A percentile compares a stretch with the other conserved stretches of the same genome.
phyloP scores from a whole-genome alignment of 2,329 filamentous ascomycete species.

The Penicillium hesseltinei region DNA sequence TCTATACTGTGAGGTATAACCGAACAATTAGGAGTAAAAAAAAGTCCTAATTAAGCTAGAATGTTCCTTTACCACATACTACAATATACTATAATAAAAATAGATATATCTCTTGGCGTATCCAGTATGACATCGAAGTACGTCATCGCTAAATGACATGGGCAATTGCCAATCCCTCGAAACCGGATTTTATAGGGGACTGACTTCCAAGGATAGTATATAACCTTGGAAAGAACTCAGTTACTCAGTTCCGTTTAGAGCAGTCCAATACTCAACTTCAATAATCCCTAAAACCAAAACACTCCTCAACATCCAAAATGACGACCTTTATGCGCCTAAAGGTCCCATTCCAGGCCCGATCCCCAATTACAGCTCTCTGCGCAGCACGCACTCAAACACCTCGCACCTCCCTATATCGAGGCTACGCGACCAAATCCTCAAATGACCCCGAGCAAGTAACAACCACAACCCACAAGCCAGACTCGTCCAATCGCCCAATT shows the following conservation, averaged over 20 bases:
- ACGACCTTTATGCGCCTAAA: background rate
- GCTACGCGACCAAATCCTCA: constrained; percentile 5
- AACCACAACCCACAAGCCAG: background rate
- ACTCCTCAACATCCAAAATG: background rate
- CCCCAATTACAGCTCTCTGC: background rate
- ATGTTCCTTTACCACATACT: too few species aligned
- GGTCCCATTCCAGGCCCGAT: background rate
- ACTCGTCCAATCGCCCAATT: constrained; percentile 13
- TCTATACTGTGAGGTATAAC: background rate
- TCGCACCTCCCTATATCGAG: background rate
- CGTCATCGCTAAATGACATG: background rate
- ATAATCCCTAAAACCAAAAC: background rate
- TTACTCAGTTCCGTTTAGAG: background rate
- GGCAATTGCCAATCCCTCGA: background rate
- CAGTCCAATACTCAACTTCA: background rate
- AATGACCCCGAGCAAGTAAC: constrained; percentile 1
- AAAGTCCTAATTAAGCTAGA: too few species aligned
- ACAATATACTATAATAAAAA: background rate
- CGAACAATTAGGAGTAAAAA: background rate
- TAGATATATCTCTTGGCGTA: constrained; percentile 9
- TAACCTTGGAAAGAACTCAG: background rate
- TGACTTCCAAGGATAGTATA: background rate
- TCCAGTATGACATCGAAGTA: constrained; percentile 4
- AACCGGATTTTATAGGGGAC: background rate
- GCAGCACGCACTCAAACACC: background rate